Evolutionary conservation across 1,284 basidiomycete species (phyloP).

Genomic region (Cystobasidium slooffiae): DNA sequence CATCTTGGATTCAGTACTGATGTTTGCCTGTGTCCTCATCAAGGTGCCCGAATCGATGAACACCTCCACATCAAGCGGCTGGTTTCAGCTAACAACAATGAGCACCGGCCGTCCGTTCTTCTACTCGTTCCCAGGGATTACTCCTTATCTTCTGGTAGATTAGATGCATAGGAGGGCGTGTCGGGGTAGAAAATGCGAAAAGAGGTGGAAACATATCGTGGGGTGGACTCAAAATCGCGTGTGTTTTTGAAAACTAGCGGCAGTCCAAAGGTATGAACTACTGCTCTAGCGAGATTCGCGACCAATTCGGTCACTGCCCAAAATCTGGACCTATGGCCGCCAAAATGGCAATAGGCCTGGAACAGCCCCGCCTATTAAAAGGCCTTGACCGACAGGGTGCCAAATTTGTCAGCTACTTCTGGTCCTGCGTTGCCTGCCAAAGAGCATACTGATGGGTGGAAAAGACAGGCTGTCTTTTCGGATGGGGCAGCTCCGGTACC

Average conservation of each 20-base stretch:
- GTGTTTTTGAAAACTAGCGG: slow-evolving; percentile 2
- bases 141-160: slow-evolving; percentile 2
- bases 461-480: slow-evolving; percentile 2
- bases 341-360: slow-evolving; percentile 1
- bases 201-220: slow-evolving; percentile 2
- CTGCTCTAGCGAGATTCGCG: slow-evolving; percentile 1
- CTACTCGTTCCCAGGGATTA: slow-evolving; percentile 1
- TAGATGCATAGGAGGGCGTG: slow-evolving; percentile 1
- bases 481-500: not conserved
- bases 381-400: slow-evolving; percentile 1
- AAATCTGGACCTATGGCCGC: slow-evolving; percentile 1
- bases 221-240: slow-evolving; percentile 1
- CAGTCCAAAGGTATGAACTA: slow-evolving; percentile 2
- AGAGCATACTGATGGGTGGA: slow-evolving; percentile 1
- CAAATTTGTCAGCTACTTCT: slow-evolving; percentile 2
- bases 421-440: slow-evolving; percentile 1
- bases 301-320: not conserved
- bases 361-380: slow-evolving; percentile 2
- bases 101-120: slow-evolving; percentile 1
- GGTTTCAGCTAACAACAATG: slow-evolving; percentile 1
- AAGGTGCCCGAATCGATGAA: slow-evolving; percentile 1
- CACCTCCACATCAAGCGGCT: slow-evolving; percentile 1
- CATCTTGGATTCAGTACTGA: not conserved
- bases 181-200: slow-evolving; percentile 2
- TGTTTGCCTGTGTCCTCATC: slow-evolving; percentile 1